These are phyloP conservation scores for Chrysoporthe deuterocubensis DNA, from an alignment of 2,329 filamentous ascomycete species.

Conservation along the genomic window DNA sequence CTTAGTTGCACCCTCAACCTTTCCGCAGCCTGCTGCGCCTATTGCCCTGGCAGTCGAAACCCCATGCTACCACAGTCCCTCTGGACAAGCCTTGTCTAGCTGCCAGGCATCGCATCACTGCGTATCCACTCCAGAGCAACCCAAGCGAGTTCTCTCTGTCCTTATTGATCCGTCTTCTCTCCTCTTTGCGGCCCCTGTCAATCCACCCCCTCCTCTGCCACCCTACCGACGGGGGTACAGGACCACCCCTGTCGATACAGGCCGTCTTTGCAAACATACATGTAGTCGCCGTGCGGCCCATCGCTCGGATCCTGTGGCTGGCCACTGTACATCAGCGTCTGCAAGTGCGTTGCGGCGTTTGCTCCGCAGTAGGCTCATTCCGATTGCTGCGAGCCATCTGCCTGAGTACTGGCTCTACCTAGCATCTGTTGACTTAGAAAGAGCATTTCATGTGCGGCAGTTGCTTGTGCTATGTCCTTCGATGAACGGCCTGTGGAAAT, in stretches of 20 bases:
- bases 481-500: conserved; percentile 8
- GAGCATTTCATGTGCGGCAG: conserved; percentile 16
- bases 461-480: conserved; percentile 20
- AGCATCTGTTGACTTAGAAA: conserved; percentile 5
- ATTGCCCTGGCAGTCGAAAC: conserved; percentile 17
- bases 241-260: conserved; percentile 44
- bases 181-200: conserved; percentile 34
- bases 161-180: conserved; percentile 33
- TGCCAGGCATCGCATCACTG: conserved; percentile 23
- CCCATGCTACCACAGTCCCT: conserved; percentile 18
- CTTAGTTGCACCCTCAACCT: conserved; percentile 20
- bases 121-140: conserved; percentile 25
- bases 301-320: conserved; percentile 37
- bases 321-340: conserved; percentile 32
- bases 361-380: conserved; percentile 35
- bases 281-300: conserved; percentile 37
- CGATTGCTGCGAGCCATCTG: conserved; percentile 23
- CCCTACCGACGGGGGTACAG: conserved; percentile 25
- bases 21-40: conserved; percentile 21
- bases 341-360: conserved; percentile 39
- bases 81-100: conserved; percentile 12
- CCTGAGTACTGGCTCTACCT: conserved; percentile 5
- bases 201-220: conserved; percentile 31
- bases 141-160: conserved; percentile 19
- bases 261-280: conserved; percentile 45